phyloP scores from a whole-genome alignment of 169 alveolate genomes.

The Theileria sp. region DNA sequence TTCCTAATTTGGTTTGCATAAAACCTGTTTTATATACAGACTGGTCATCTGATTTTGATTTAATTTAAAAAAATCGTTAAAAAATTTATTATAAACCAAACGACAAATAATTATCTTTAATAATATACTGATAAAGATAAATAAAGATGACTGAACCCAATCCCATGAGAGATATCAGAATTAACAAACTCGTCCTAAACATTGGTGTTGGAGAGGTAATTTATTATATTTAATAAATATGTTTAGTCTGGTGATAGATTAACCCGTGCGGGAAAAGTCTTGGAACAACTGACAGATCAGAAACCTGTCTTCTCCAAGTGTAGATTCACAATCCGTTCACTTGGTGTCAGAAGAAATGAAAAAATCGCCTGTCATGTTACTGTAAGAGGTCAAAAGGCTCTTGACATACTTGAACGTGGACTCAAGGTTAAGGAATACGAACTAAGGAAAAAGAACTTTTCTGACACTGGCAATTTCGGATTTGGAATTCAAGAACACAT shows the following conservation, averaged over 20 bases:
- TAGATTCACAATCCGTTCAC: slow-evolving; percentile 94
- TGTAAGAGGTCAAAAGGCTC: slow-evolving; percentile 99
- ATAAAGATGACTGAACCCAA: slow-evolving; percentile 81
- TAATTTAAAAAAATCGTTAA: not conserved
- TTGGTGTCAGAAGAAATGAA: slow-evolving; percentile 98
- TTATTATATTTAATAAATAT: not conserved
- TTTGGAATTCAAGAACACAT: slow-evolving; percentile 99
- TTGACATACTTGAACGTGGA: slow-evolving; percentile 97
- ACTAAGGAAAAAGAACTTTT: slow-evolving; percentile 93
- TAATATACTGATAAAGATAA: not conserved
- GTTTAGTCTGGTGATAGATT: slow-evolving; percentile 96
- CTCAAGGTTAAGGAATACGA: slow-evolving; percentile 99
- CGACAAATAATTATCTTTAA: too few relatives aligned
- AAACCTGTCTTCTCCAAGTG: slow-evolving; percentile 97
- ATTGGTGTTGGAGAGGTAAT: slow-evolving; percentile 97
- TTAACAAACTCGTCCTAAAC: slow-evolving; percentile 96
- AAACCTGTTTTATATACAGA: not conserved
- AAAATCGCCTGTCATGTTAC: slow-evolving; percentile 98
- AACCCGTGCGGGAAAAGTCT: slow-evolving; percentile 98
- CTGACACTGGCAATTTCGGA: slow-evolving; percentile 98
- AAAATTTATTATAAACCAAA: not conserved
- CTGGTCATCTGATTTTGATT: not conserved
- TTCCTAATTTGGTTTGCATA: not conserved
- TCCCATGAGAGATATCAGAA: slow-evolving; percentile 97
- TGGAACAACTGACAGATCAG: slow-evolving; percentile 97